Conservation (phyloP, 345 rosid genomes). For the Turnera subulata region DNA sequence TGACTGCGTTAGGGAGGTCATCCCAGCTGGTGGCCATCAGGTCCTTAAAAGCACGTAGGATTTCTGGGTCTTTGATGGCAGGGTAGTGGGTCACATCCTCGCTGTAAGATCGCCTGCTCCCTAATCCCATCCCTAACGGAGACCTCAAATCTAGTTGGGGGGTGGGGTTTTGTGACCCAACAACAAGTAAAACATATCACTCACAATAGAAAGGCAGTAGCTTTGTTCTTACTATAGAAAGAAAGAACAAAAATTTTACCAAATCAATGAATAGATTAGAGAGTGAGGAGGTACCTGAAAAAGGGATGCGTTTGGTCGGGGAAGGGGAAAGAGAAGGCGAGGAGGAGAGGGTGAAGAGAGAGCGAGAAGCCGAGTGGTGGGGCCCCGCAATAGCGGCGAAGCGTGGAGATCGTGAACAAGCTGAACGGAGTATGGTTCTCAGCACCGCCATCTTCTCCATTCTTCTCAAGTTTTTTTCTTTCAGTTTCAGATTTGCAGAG, state of each 20-base stretch:
- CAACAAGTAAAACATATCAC: neutral
- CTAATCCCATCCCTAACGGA: constrained; percentile 38
- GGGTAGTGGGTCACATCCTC: constrained; percentile 70
- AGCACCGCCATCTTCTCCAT: constrained; percentile 30
- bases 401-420: constrained; percentile 20
- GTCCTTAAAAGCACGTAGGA: constrained; percentile 61
- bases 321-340: constrained; percentile 11
- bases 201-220: neutral
- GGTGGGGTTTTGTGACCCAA: constrained; percentile 7
- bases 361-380: constrained; percentile 16
- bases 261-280: neutral
- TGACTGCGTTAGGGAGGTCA: constrained; percentile 47
- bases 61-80: constrained; percentile 47
- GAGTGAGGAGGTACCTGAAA: neutral
- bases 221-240: neutral
- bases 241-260: neutral
- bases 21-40: constrained; percentile 86
- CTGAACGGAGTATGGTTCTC: constrained; percentile 28
- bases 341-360: constrained; percentile 13
- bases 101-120: constrained; percentile 48
- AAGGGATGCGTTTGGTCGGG: constrained; percentile 12
- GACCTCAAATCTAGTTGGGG: constrained; percentile 35
- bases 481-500: too few species aligned
- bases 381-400: constrained; percentile 10
- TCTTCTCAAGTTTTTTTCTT: too few species aligned